Evolutionary conservation across 1,139 yeast species (phyloP).

Genomic region (Petasospora rhodanensis): DNA sequence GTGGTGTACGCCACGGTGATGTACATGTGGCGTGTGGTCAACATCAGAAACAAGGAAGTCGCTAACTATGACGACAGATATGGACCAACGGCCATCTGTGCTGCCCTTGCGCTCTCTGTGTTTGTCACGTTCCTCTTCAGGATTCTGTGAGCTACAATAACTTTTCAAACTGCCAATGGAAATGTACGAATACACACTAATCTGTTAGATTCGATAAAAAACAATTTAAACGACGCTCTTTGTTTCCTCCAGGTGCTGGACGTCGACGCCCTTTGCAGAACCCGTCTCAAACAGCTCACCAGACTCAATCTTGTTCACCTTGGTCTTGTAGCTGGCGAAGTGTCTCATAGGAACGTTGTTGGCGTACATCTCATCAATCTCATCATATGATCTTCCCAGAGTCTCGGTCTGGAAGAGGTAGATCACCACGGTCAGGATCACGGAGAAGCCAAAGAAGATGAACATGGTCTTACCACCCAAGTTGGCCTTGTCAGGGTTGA

Average conservation of each 20-base stretch:
- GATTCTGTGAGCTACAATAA: conserved; percentile 13
- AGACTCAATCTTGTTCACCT: conserved; percentile 3
- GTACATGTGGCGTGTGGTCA: conserved; percentile 78
- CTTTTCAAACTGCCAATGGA: no score
- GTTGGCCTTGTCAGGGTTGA: conserved; percentile 40
- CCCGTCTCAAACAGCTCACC: conserved; percentile 7
- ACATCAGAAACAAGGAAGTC: conserved; percentile 78
- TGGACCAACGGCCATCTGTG: conserved; percentile 85
- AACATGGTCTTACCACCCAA: conserved; percentile 43
- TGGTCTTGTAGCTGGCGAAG: conserved; percentile 5
- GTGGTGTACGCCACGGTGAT: conserved; percentile 68
- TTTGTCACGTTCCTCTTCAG: conserved; percentile 57
- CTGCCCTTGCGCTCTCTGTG: conserved; percentile 66
- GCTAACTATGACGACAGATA: conserved; percentile 80
- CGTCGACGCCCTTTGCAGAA: conserved; percentile 1
- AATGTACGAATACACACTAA: no score
- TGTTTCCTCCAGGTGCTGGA: conserved; percentile 5
- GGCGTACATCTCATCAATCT: conserved; percentile 35
- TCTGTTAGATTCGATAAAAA: no score
- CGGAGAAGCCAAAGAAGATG: conserved; percentile 35
- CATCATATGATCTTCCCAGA: conserved; percentile 37
- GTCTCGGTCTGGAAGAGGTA: conserved; percentile 37
- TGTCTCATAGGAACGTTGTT: conserved; percentile 15
- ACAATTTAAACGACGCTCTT: no score
- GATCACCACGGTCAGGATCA: conserved; percentile 29